Base-by-base conservation (phyloP, 257 asterid genomes). In the Primulina tabacum region DNA sequence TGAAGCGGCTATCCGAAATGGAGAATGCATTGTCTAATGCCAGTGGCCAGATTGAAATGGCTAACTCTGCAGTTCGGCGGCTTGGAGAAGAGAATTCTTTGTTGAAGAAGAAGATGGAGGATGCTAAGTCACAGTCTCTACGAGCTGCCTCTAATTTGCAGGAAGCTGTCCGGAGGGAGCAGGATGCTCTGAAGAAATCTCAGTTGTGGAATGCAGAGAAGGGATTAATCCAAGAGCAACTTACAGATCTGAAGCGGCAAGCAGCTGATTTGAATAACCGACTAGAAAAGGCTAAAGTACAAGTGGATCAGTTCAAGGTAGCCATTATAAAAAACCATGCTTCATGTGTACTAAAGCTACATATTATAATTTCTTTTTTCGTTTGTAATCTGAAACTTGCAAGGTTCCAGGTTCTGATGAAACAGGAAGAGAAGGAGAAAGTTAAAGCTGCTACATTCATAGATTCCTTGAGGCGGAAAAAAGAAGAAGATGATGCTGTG, bases 301-400 rank as follows among this genome's bases (percentile, higher is more conserved):
- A 85, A 20, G 53, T 63, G 71, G 76, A 79, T 62, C 92, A 86
- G 79, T 75, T 86, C 72, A 80, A 89, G 99, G 97, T 90, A 90
- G 73, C 53, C 58, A 57, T 30, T 60, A 32, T 53, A 70, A 50
- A 3, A 60, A 37, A 33, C 14, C 30, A 6, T 29, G 30, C 21
- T 37, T 18, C 10, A 30, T 50, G 26, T 10, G 7, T 64, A n/a
- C 24, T 24, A 56, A 43, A 67, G 62, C 26, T 28, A 18, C 62
- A 20, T 29, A 40, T 59, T 34, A 11, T 32, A 16, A 11, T 26
- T 35, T 21, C 52, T 0, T 21, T 60, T 0, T 26, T 33, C 14
- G 17, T 9, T 8, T 65, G 24, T 50, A 37, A 55, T 68, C 65
- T 69, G 59, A 73, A 73, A 67, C 28, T 59, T 7, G 57, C 56